Base-by-base conservation (phyloP, 441 rosid genomes). In the Corymbia citriodora region DNA sequence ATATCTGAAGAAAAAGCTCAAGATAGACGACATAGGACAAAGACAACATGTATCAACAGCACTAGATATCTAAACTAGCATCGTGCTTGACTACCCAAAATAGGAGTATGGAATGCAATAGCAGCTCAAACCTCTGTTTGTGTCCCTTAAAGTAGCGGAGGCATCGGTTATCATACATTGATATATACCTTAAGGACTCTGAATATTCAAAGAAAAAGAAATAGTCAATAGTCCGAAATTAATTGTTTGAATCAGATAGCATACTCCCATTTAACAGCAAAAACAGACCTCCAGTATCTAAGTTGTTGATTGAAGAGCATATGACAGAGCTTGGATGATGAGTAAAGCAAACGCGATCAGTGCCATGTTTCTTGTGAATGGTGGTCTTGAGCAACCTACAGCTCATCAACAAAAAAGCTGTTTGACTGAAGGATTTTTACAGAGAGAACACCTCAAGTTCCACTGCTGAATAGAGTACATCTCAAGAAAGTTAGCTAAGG, bases 81-180 rank as follows among this genome's bases (percentile, higher is more conserved):
- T 74, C 83, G 21, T 40, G 83, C n/a, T 45, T 45, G 9, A 23
- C 52, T 21, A 2, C 52, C 52, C 52, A 11, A 40, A 79, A 74
- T 45, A 45, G 18, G 52, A 79, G 23, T 8, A 79, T 9, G 31
- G 85, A 45, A 45, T 40, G 45, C n/a, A 74, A 79, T 79, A 79
- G n/a, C 52, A 12, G 57, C 49, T 81, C 88, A 81, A 70, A 96
- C 99, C 99, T 98, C 92, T 97, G 97, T 91, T 95, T 96, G 92
- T 98, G 99, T 45, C 99, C 99, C 93, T 97, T 98, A 92, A 98
- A 98, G 93, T 98, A 97, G 89, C 98, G 99, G 89, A 98, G 99
- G 92, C 96, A 94, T 91, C 99, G 94, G 89, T 98, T 98, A 93
- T 98, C 99, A 65, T 96, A 96, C 99, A 98, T 96, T 18, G 99